These are phyloP conservation scores for Sanghuangporus sanghuang DNA, from an alignment of 1,284 basidiomycete species.

Conservation along the genomic window DNA sequence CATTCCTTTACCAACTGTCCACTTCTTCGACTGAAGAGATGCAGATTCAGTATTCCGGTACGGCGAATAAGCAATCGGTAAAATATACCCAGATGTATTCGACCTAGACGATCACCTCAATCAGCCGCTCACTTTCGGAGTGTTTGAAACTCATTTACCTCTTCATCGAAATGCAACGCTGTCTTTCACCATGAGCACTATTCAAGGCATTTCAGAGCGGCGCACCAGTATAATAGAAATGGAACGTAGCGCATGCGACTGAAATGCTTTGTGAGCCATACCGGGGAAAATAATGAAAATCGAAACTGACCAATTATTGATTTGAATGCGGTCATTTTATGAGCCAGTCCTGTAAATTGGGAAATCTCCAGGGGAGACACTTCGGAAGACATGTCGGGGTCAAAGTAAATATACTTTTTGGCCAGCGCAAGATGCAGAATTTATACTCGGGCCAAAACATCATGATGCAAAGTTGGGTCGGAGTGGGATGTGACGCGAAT, in stretches of 20 bases:
- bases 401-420: too few relatives aligned
- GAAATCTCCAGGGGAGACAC: too few relatives aligned
- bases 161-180: constrained; percentile 1
- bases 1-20: constrained; percentile 3
- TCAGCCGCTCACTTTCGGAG: neutral
- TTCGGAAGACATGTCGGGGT: too few relatives aligned
- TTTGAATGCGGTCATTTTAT: neutral
- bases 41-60: neutral
- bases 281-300: neutral
- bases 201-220: too few relatives aligned
- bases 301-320: neutral
- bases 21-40: neutral
- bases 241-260: neutral
- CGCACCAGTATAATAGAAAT: constrained; percentile 5
- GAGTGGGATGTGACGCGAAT: too few relatives aligned
- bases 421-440: too few relatives aligned
- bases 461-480: too few relatives aligned
- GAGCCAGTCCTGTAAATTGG: too few relatives aligned
- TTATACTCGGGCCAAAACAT: too few relatives aligned
- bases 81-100: constrained; percentile 11
- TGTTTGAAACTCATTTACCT: neutral
- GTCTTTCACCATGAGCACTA: neutral
- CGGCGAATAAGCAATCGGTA: neutral
- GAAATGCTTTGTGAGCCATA: neutral
- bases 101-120: neutral